Evolutionary conservation across 1,139 yeast species (phyloP), one percentile per base, ranked within the genome.

Genomic region (Yarrowia galli): DNA sequence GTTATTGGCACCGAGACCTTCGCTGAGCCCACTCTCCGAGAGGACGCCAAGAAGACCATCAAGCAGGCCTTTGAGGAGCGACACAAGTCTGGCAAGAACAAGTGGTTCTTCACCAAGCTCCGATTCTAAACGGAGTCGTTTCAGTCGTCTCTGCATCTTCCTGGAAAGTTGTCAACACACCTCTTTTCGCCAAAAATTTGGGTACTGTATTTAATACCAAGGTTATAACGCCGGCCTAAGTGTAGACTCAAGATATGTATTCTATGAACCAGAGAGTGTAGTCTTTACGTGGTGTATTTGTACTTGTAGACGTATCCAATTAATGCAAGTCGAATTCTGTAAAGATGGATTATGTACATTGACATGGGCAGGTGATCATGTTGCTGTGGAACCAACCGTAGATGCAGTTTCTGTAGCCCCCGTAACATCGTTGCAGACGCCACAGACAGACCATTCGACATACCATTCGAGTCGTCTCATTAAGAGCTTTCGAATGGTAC

Each of bases 21-120:
- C 83, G 88, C 87, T 81, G 98, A 96, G 88, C 97, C 98, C 85
- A 87, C 98, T 75, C 98, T 93, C 86, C 91, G 97, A 84, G 97
- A 89, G 85, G 98, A 93, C 83, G 98, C 99, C 82, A 96, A 93
- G 91, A 95, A 95, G 89, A 93, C 89, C 82, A 92, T 96, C 84
- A 95, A 92, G 92, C 91, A 92, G 89, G 97, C 97, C 81, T 95
- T 95, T 81, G 99, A 95, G 87, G 98, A 95, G 87, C 92, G 93
- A 89, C 97, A 95, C 89, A 96, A 92, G 87, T 93, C 98, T 81
- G 99, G 99, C 84, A 92, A 93, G 91, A 93, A 93, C 93, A 93
- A 92, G 86, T 95, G 99, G 99, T 95, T 95, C 89, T 95, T 95
- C 92, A 89, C 97, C 85, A 95, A 95, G 88, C 91, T 95, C 83